Evolutionary conservation across 2,329 filamentous ascomycete species (phyloP).

Genomic region (Acrodontium crateriforme): DNA sequence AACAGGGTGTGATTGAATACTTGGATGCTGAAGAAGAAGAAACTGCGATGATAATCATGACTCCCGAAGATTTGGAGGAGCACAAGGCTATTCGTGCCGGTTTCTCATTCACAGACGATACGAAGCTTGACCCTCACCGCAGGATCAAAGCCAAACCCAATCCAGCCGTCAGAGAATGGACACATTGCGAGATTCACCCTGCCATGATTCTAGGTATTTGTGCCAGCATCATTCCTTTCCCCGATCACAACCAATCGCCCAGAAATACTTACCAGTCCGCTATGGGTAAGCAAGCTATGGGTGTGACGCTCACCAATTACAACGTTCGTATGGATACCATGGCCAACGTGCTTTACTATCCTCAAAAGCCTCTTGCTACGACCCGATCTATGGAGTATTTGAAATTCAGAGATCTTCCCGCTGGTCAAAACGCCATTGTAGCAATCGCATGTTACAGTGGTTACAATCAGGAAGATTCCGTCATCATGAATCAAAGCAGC

Average conservation of each 20-base stretch:
- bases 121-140: conserved; percentile 61
- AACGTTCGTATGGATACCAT: conserved; percentile 97
- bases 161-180: conserved; percentile 79
- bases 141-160: conserved; percentile 82
- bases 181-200: conserved; percentile 97
- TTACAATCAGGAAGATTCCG: conserved; percentile 99
- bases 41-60: conserved; percentile 98
- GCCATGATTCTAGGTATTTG: conserved; percentile 99
- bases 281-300: conserved; percentile 99
- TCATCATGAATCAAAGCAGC: conserved; percentile 99
- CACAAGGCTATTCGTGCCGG: conserved; percentile 28
- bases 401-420: conserved; percentile 92
- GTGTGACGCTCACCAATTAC: conserved; percentile 96
- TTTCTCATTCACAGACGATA: conserved; percentile 30
- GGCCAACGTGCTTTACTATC: conserved; percentile 98
- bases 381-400: conserved; percentile 98
- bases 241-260: conserved; percentile 94
- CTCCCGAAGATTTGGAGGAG: conserved; percentile 77
- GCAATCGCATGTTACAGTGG: conserved; percentile 95
- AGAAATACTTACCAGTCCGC: conserved; percentile 98
- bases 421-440: conserved; percentile 95
- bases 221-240: conserved; percentile 98
- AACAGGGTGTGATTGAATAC: conserved; percentile 81
- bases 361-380: conserved; percentile 90
- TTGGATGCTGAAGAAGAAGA: conserved; percentile 97